phyloP scores from a whole-genome alignment of 805 yeast genomes.

The Cyberlindnera japonica region DNA sequence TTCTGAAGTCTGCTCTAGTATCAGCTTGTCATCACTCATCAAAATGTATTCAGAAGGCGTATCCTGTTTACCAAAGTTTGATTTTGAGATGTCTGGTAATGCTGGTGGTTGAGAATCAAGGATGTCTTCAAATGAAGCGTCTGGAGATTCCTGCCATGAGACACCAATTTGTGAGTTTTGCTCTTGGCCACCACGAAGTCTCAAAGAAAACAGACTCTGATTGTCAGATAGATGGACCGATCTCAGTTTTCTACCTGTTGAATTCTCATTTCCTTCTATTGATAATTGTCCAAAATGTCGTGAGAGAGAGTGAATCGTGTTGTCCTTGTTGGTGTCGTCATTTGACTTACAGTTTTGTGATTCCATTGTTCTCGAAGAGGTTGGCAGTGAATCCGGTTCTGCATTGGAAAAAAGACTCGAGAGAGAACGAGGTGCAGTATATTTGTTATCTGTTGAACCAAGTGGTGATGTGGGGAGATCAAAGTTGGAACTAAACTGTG shows the following conservation, averaged over 20 bases:
- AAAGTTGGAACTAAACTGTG: background rate
- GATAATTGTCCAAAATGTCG: slow-evolving; percentile 9
- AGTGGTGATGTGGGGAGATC: background rate
- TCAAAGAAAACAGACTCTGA: slow-evolving; percentile 8
- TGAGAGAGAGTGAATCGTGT: slow-evolving; percentile 12
- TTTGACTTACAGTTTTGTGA: background rate
- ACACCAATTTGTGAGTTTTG: background rate
- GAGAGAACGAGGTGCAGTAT: slow-evolving; percentile 1
- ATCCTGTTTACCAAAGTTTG: background rate
- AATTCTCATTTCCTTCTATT: too few relatives aligned
- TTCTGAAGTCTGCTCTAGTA: too few relatives aligned
- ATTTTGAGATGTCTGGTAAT: slow-evolving; percentile 10
- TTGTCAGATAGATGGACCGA: too few relatives aligned
- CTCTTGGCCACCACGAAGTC: background rate
- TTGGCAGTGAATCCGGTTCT: slow-evolving; percentile 1
- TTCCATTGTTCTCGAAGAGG: background rate
- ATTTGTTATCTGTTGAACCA: background rate
- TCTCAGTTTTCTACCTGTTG: background rate
- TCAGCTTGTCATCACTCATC: too few relatives aligned
- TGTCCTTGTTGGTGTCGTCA: background rate
- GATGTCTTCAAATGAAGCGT: slow-evolving; percentile 25
- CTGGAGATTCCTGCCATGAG: slow-evolving; percentile 11
- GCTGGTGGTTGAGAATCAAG: slow-evolving; percentile 23
- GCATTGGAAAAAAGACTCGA: slow-evolving; percentile 5
- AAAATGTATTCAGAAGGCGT: background rate